These are phyloP conservation scores for Alternaria sp. DNA, from an alignment of 2,329 filamentous ascomycete species.

Conservation along the genomic window DNA sequence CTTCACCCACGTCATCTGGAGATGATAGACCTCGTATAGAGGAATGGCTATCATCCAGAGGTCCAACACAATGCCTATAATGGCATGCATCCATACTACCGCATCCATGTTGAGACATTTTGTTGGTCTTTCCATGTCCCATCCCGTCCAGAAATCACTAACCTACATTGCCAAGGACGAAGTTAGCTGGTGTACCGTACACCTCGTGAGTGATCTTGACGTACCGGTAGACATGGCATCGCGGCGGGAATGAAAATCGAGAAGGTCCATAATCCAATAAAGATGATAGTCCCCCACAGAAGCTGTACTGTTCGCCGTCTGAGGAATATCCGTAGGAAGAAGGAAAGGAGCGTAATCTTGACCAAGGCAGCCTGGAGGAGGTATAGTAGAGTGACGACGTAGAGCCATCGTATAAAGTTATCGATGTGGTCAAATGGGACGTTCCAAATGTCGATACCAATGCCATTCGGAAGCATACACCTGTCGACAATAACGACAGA, in stretches of 20 bases:
- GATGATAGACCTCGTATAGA: slow-evolving; percentile 33
- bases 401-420: slow-evolving; percentile 44
- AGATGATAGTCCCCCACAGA: slow-evolving; percentile 18
- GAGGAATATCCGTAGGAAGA: slow-evolving; percentile 36
- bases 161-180: background rate
- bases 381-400: slow-evolving; percentile 38
- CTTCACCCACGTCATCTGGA: slow-evolving; percentile 38
- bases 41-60: slow-evolving; percentile 35
- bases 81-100: slow-evolving; percentile 38
- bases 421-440: slow-evolving; percentile 50
- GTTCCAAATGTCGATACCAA: slow-evolving; percentile 60
- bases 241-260: slow-evolving; percentile 18
- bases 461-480: slow-evolving; percentile 35
- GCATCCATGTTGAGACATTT: slow-evolving; percentile 42
- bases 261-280: slow-evolving; percentile 26
- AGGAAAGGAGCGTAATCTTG: slow-evolving; percentile 33
- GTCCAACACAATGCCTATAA: slow-evolving; percentile 32
- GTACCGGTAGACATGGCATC: slow-evolving; percentile 43
- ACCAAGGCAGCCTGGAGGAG: slow-evolving; percentile 28
- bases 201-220: background rate
- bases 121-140: slow-evolving; percentile 21
- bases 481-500: slow-evolving; percentile 15
- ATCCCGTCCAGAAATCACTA: slow-evolving; percentile 32
- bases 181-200: background rate
- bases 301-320: slow-evolving; percentile 10